Evolutionary conservation across 2,329 filamentous ascomycete species (phyloP), one percentile per base, ranked within the genome.

Genomic region (Diaporthe ilicicola): DNA sequence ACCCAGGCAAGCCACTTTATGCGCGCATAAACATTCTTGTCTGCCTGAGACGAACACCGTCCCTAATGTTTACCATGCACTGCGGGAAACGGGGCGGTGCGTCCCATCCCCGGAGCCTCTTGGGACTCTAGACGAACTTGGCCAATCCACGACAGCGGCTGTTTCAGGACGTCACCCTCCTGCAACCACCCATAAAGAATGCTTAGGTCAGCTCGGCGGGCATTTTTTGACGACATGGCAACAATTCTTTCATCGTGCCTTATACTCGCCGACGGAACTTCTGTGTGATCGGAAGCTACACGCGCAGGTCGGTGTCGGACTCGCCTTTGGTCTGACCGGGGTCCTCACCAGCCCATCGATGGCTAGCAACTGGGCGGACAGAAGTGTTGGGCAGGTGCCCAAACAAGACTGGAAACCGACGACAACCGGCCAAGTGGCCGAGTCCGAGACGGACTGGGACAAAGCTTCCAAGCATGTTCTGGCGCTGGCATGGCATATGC

Each of bases 1-100:
- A 37, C 59, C 29, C 48, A 22, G 4, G 44, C 29, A 29, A 24
- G 32, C 42, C 48, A 64, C 44, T 64, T 50, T 37, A 37, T 50
- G 59, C 46, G 15, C 10, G 59, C 59, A 64, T 64, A 48, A 64
- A 64, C 48, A 44, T 44, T 51, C 27, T 42, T 27, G n/a, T 53
- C 46, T 59, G 56, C 29, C 46, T 61, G 70, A 67, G 59, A 70
- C 70, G 70, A 72, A 67, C 70, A 70, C 59, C 55, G 61, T 66
- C n/a, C 51, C 24, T 15, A 22, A 7, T 55, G 50, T 50, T 69
- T 39, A 15, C 65, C 24, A 59, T 64, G 29, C 39, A 39, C 46
- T 53, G 46, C 65, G 17, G 29, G 46, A 34, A 12, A 39, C 27
- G 42, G 46, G 65, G 55, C 59, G 51, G 65, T 44, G 39, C 46